Conservation (phyloP, 139 green algal genomes). For the Picochlorum sp. region DNA sequence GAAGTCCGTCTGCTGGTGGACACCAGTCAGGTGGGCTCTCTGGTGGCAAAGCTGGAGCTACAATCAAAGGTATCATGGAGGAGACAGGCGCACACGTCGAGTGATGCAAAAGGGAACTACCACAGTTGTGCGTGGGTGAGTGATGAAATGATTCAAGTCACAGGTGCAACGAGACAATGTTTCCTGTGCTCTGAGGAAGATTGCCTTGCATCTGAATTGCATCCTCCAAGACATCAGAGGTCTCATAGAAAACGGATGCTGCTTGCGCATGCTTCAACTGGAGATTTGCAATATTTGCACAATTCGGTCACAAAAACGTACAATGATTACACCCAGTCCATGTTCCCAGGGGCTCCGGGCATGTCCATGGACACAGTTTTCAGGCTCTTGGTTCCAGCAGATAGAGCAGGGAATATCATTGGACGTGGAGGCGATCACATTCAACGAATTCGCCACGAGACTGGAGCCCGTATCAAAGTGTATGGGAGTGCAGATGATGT, state of each 20-base stretch:
- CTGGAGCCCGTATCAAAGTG: slow-evolving; percentile 29
- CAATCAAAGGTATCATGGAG: slow-evolving; percentile 16
- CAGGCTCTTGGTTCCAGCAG: slow-evolving; percentile 21
- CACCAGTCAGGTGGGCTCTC: slow-evolving; percentile 12
- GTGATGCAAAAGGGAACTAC: slow-evolving; percentile 23
- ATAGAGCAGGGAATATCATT: slow-evolving; percentile 22
- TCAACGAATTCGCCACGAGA: slow-evolving; percentile 21
- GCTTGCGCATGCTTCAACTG: slow-evolving; percentile 5
- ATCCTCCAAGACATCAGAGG: slow-evolving; percentile 3
- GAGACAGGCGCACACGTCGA: slow-evolving; percentile 7
- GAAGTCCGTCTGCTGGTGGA: slow-evolving; percentile 10
- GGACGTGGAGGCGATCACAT: slow-evolving; percentile 28
- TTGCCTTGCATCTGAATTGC: slow-evolving; percentile 19
- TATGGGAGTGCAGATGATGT: slow-evolving; percentile 7
- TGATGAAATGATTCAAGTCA: slow-evolving; percentile 26
- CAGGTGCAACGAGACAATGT: slow-evolving; percentile 3
- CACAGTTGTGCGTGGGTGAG: slow-evolving; percentile 19
- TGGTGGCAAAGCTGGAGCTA: slow-evolving; percentile 19
- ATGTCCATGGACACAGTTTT: slow-evolving; percentile 22
- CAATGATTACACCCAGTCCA: neutral
- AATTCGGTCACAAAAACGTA: neutral
- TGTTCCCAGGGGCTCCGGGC: neutral
- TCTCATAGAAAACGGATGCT: neutral
- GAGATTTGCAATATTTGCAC: slow-evolving; percentile 6
- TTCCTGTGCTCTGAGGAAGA: slow-evolving; percentile 14